Conservation (phyloP, 108 stramenopile species). For the Stephanodiscus minutulus region DNA sequence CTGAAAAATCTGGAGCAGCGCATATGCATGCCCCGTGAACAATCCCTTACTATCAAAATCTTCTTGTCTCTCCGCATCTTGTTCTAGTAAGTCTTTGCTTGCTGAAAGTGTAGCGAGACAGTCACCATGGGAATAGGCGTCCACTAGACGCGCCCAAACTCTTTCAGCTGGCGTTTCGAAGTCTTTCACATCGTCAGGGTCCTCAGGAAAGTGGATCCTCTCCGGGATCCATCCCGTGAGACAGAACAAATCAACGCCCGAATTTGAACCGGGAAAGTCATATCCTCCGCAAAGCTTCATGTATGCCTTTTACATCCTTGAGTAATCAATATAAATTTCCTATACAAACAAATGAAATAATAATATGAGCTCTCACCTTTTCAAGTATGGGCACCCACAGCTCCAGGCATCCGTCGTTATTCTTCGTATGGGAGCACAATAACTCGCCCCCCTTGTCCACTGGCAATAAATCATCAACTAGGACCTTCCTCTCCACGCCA, state of each 20-base stretch:
- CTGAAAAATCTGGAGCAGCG: conserved; percentile 77
- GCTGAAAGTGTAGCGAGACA: conserved; percentile 88
- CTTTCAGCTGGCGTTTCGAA: conserved; percentile 76
- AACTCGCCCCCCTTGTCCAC: conserved; percentile 71
- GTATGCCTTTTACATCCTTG: no score
- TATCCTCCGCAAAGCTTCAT: conserved; percentile 93
- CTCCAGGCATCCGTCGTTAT: conserved; percentile 56
- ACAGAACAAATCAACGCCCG: conserved; percentile 87
- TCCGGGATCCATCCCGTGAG: conserved; percentile 97
- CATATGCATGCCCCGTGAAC: conserved; percentile 92
- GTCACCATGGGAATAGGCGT: conserved; percentile 81
- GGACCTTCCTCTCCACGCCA: conserved; percentile 83
- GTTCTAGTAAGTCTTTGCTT: conserved; percentile 60
- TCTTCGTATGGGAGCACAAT: conserved; percentile 72
- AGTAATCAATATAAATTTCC: conserved; percentile 5
- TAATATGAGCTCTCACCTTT: conserved; percentile 57
- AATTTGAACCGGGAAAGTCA: conserved; percentile 92
- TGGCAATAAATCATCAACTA: conserved; percentile 92
- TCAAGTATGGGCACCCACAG: conserved; percentile 92
- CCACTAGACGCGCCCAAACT: conserved; percentile 80
- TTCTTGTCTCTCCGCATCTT: conserved; percentile 60
- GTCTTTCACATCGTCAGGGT: conserved; percentile 51
- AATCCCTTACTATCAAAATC: no score
- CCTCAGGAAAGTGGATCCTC: conserved; percentile 72
- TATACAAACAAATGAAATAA: conserved; percentile 2